Evolutionary conservation across 345 rosid species (phyloP), one percentile per base, ranked within the genome.

Genomic region (Lumnitzera racemosa): DNA sequence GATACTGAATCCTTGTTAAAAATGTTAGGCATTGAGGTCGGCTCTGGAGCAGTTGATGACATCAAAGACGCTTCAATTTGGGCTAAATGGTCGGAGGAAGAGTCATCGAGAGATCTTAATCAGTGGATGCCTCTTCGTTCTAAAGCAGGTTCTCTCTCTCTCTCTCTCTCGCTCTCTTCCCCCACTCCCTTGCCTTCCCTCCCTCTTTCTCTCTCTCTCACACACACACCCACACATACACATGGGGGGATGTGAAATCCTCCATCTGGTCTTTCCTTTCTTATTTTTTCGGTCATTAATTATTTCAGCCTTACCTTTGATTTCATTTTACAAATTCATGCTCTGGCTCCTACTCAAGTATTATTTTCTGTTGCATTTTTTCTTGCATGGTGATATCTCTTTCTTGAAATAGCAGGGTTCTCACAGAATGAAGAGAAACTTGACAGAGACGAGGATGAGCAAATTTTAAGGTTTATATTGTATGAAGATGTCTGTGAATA

Each of bases 81-180:
- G 99, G 57, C 74, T 68, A 86, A 82, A 74, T 94, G 99, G 97
- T 82, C 84, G 4, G 80, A 82, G 66, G 95, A 85, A 74, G 99
- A 90, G 81, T 76, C 69, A 36, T 76, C 76, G 50, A 81, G 99
- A 71, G 97, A 90, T 70, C 72, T 72, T 46, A 72, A 54, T 67
- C 96, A 86, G 24, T 94, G 99, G 99, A 81, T 88, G 90, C 99
- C 97, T 64, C 64, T 87, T 63, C 91, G 70, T 61, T 46, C 70
- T 50, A 80, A 81, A 69, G 61, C 80, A 56, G 90, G 86, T 82
- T 59, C 69, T 67, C 57, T 56, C 47, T 58, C 69, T 67, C 57
- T 56, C 47, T 58, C 47, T 68, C 13, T 24, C 47, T 52, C 24
- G 9, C 51, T 20, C 20, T 20, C 20, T 20, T 20, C 20, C 20